Base-by-base conservation (phyloP, 2,329 filamentous ascomycete genomes). In the Cordyceps javanica region DNA sequence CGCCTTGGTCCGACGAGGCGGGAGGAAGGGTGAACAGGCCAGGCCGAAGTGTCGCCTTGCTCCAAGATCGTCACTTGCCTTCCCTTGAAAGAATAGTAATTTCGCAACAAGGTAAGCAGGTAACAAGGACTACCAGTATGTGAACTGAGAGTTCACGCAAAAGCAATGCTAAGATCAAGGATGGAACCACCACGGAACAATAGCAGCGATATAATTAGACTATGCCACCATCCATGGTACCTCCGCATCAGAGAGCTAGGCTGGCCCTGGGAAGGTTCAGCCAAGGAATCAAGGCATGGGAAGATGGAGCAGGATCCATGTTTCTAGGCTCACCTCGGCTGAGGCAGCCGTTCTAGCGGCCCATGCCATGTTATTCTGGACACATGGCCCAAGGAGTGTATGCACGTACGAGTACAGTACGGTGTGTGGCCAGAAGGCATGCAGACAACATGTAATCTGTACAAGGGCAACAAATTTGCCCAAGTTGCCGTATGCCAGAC, bases 191-290 rank as follows among this genome's bases (percentile, higher is more conserved):
- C 28, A 58, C 57, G 50, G 50, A 58, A 58, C 38, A 58, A 54
- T 54, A 49, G 9, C 34, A 58, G 26, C 39, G 55, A 55, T 58
- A 58, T 58, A 58, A 58, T 58, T 58, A 58, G 57, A 48, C 44
- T 49, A 51, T 51, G 49, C 49, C 49, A 30, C 34, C 49, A 49
- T 42, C 30, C 6, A 32, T 44, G 52, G 44, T 51, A 38, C 36
- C 57, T 58, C 57, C 50, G 49, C 49, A 58, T 54, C 44, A 58
- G 34, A 58, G 34, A 50, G 57, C 42, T 50, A 54, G 21, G 34
- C 57, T 48, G 25, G 49, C 19, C 44, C 51, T 55, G 42, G 38
- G 42, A 46, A 28, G 50, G 39, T 16, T 41, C 41, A 49, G 49
- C 50, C 50, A 58, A 50, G 42, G 21, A 54, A 26, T 34, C 57